Evolutionary conservation across 176 grass and related monocot genomes (phyloP), one percentile per base, ranked within the genome.

Genomic region (Juncus inflexus): DNA sequence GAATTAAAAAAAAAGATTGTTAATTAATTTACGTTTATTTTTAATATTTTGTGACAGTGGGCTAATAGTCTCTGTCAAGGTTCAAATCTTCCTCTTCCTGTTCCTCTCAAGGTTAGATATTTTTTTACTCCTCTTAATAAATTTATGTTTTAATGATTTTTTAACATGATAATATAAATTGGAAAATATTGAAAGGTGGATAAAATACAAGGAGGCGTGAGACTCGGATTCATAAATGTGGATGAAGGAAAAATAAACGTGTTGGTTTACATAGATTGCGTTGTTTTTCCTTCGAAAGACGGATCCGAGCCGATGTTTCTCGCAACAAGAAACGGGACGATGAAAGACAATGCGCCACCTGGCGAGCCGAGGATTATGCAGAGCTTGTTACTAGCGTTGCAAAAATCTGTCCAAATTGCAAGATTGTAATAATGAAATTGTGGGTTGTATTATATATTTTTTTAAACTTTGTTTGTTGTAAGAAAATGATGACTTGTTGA

Each of bases 51-150:
- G n/a, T 78, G 55, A 16, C 83, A 99, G 85, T 89, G 94, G 88
- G 94, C 67, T 9, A 99, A 99, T 70, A 99, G 94, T 37, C 89
- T 99, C 42, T 92, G 83, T 77, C 94, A 99, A 78, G 94, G 94
- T 35, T 87, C 94, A 7, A 99, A 76, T 76, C 51, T 99, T 63
- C 94, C 94, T 3, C 80, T 92, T 52, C 94, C 88, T 6, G 80
- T 99, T 55, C 88, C 94, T 76, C 89, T 92, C 16, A 89, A 92
- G 94, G 92, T 89, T 71, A 9, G 55, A 41, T 64, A 9, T 47
- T 42, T 63, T 75, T 35, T 75, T 75, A 6, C 35, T 42, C 9
- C 0, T 12, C n/a, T 62, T 50, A 28, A 40, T 15, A 16, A 40
- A 15, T 42, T 58, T 62, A 63, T 40, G 37, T 50, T 38, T 52